A percentile compares a stretch with the other conserved stretches of the same genome.
Conservation (phyloP, 176 grass and related monocot genomes). For the Tillandsia fasciculata region DNA sequence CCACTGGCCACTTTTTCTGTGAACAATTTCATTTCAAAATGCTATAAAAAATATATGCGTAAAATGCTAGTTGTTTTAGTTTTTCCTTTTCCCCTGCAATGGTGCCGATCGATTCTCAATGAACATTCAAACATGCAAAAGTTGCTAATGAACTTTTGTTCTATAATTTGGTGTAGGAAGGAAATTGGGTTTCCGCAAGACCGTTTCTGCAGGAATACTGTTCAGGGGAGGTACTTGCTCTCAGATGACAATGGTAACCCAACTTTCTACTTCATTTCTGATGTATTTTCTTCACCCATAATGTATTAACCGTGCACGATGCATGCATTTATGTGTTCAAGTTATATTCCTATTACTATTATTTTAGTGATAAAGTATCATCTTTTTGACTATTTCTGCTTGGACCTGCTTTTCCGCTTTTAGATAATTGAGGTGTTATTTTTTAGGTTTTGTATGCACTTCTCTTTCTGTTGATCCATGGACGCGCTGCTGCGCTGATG, state of each 20-base stretch:
- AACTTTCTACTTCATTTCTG: background rate
- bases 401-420: background rate
- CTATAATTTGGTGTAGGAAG: constrained; percentile 40
- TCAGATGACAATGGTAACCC: constrained; percentile 80
- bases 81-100: background rate
- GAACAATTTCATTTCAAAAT: too few relatives aligned
- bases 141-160: background rate
- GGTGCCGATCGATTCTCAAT: background rate
- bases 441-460: constrained; percentile 72
- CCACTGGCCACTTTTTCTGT: too few relatives aligned
- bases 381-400: background rate
- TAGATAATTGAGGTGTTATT: constrained; percentile 5
- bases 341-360: background rate
- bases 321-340: background rate
- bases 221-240: constrained; percentile 73
- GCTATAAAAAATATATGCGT: background rate
- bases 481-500: constrained; percentile 62
- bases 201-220: constrained; percentile 61
- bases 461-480: constrained; percentile 58
- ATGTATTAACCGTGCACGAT: background rate
- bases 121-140: background rate
- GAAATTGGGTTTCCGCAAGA: constrained; percentile 44
- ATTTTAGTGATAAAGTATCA: background rate
- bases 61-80: background rate
- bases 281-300: too few relatives aligned